Conservation (phyloP, 129 eudicot genomes). For the Daucus carota region DH1_v3.0 NC_030385.2:1450501-1451000, state of each 20-base stretch:
- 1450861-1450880: neutral
- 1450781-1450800: neutral
- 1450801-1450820: neutral
- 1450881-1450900: neutral
- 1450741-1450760: slow-evolving; percentile 23
- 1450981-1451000: slow-evolving; percentile 79
- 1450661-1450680: slow-evolving; percentile 67
- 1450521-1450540: slow-evolving; percentile 61
- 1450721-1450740: slow-evolving; percentile 25
- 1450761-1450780: slow-evolving; percentile 14
- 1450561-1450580: slow-evolving; percentile 66
- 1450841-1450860: neutral
- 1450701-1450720: slow-evolving; percentile 83
- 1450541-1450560: slow-evolving; percentile 71
- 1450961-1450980: slow-evolving; percentile 87
- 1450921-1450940: neutral
- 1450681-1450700: slow-evolving; percentile 80
- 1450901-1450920: neutral
- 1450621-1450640: slow-evolving; percentile 52
- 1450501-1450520: slow-evolving; percentile 41
- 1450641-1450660: slow-evolving; percentile 52
- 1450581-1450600: slow-evolving; percentile 66
- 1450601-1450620: slow-evolving; percentile 62
- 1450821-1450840: neutral
- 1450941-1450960: slow-evolving; percentile 40